phyloP scores from a whole-genome alignment of 2,329 filamentous ascomycete genomes.

The Amylocarpus encephaloides region DNA sequence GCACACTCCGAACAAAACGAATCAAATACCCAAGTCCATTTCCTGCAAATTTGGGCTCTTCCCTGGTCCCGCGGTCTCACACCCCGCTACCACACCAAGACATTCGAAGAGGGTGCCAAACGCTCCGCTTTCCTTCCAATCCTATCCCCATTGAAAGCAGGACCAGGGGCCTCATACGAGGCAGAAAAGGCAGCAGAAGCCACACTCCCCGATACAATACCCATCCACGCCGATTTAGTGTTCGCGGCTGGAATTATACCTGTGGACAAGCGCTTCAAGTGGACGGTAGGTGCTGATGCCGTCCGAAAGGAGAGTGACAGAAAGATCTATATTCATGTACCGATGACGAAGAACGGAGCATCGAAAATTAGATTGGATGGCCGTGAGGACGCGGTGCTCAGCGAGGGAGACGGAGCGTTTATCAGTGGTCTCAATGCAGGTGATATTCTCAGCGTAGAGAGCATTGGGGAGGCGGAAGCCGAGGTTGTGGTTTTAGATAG shows the following conservation, averaged over 20 bases:
- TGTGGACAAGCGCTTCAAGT: conserved; percentile 60
- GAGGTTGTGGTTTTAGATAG: conserved; percentile 38
- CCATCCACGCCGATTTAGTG: conserved; percentile 76
- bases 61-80: conserved; percentile 68
- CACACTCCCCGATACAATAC: conserved; percentile 60
- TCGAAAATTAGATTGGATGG: conserved; percentile 64
- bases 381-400: conserved; percentile 58
- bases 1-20: conserved; percentile 81
- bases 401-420: conserved; percentile 78
- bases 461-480: conserved; percentile 60
- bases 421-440: conserved; percentile 58
- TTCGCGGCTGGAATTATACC: conserved; percentile 74
- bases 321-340: conserved; percentile 75
- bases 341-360: conserved; percentile 71
- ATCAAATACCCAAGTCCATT: conserved; percentile 66
- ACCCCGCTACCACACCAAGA: conserved; percentile 69
- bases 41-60: conserved; percentile 82
- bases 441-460: conserved; percentile 59
- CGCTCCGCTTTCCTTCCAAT: conserved; percentile 65
- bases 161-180: conserved; percentile 51
- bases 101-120: conserved; percentile 69
- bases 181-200: conserved; percentile 61
- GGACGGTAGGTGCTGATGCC: conserved; percentile 58
- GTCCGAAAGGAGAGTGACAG: conserved; percentile 47
- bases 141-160: conserved; percentile 66